Percentiles rank a stretch among this genome's conserved stretches.
phyloP scores from a whole-genome alignment of 1,139 yeast species.

The Candida neerlandica region DNA sequence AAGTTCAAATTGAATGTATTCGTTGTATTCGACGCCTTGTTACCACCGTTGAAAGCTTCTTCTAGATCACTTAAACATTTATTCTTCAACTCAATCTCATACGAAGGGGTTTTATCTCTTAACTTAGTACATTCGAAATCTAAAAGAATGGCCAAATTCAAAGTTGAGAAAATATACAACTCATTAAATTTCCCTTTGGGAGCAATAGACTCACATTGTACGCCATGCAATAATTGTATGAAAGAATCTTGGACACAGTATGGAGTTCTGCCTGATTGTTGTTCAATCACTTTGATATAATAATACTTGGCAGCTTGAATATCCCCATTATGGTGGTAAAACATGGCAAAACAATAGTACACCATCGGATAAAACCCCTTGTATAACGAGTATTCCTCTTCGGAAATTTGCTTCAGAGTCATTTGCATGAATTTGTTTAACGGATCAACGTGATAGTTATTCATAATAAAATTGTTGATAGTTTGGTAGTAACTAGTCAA shows the following conservation, averaged over 20 bases:
- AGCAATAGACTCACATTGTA: slow-evolving; percentile 23
- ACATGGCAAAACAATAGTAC: slow-evolving; percentile 40
- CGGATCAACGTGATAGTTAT: slow-evolving; percentile 27
- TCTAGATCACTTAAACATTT: slow-evolving; percentile 23
- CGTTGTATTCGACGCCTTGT: slow-evolving; percentile 20
- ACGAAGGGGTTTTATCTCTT: slow-evolving; percentile 2
- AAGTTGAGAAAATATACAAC: slow-evolving; percentile 26
- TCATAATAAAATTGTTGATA: slow-evolving; percentile 33
- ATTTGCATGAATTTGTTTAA: slow-evolving; percentile 35
- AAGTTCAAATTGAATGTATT: slow-evolving; percentile 25
- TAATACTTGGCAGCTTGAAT: slow-evolving; percentile 39
- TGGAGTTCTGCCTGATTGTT: slow-evolving; percentile 10
- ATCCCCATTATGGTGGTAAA: slow-evolving; percentile 39
- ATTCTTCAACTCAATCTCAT: slow-evolving; percentile 16
- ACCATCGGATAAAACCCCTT: slow-evolving; percentile 36
- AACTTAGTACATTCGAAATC: slow-evolving; percentile 23
- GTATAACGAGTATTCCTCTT: slow-evolving; percentile 34
- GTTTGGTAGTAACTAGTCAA: slow-evolving; percentile 34
- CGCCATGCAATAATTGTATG: slow-evolving; percentile 23
- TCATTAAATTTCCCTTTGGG: slow-evolving; percentile 26
- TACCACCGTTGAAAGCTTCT: slow-evolving; percentile 18
- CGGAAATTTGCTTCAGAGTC: slow-evolving; percentile 30
- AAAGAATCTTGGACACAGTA: slow-evolving; percentile 7
- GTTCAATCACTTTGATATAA: slow-evolving; percentile 32
- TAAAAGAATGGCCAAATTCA: slow-evolving; percentile 28